Evolutionary conservation across 2,329 filamentous ascomycete genomes (phyloP).

Genomic region (Ascochyta koolunga): DNA sequence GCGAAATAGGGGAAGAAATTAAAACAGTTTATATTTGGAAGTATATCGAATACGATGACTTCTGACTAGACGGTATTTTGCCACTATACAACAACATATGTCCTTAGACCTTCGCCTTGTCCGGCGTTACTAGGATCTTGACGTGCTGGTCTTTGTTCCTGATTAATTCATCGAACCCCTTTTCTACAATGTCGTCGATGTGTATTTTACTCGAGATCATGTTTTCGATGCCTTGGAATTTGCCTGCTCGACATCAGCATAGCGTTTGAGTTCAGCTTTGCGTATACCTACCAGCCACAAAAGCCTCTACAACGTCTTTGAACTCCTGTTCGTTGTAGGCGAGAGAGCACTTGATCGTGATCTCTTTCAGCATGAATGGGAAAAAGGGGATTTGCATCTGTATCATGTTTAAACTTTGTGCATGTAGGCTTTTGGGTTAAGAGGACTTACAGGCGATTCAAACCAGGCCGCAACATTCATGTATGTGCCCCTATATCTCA

Average conservation of each 20-base stretch:
- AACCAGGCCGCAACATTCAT: conserved; percentile 46
- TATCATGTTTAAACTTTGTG: conserved; percentile 3
- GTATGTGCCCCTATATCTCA: conserved; percentile 36
- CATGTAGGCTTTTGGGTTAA: not conserved
- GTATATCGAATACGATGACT: too few relatives aligned
- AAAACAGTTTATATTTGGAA: too few relatives aligned
- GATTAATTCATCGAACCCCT: conserved; percentile 42
- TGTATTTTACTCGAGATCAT: conserved; percentile 44
- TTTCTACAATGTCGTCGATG: conserved; percentile 39
- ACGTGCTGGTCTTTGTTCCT: conserved; percentile 44
- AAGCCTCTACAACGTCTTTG: conserved; percentile 40
- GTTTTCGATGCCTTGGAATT: conserved; percentile 38
- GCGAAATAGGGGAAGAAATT: too few relatives aligned
- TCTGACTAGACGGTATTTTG: too few relatives aligned
- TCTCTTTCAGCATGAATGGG: conserved; percentile 38
- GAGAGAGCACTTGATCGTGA: conserved; percentile 36
- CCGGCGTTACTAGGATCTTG: conserved; percentile 46
- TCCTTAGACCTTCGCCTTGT: conserved; percentile 13
- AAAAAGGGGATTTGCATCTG: conserved; percentile 38
- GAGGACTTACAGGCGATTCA: conserved; percentile 30
- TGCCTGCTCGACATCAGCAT: conserved; percentile 19
- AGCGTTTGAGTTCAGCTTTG: too few relatives aligned
- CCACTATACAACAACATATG: too few relatives aligned
- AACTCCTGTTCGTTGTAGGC: conserved; percentile 43
- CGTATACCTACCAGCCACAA: conserved; percentile 33